Evolutionary conservation across 2,329 filamentous ascomycete species (phyloP).

Genomic region (Parastagonospora nodorum): DNA sequence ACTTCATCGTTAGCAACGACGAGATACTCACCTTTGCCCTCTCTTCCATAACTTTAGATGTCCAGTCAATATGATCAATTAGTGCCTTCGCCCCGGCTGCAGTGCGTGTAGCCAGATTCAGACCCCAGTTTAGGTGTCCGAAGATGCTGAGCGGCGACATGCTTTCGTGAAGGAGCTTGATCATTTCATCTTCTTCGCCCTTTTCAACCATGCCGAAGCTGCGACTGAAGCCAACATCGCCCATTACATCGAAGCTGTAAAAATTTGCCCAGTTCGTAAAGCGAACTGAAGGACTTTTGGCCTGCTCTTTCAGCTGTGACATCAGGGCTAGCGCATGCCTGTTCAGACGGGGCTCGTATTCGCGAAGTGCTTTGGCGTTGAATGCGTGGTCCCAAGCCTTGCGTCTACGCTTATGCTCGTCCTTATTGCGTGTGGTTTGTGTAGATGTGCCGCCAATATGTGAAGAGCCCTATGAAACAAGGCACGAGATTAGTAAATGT

Average conservation of each 20-base stretch:
- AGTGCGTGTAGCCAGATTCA: conserved; percentile 22
- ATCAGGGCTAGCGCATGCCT: conserved; percentile 34
- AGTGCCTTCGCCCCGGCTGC: conserved; percentile 24
- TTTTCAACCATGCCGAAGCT: conserved; percentile 46
- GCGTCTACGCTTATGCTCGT: conserved; percentile 35
- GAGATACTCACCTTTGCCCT: conserved; percentile 25
- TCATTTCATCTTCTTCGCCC: conserved; percentile 32
- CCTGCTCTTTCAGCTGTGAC: conserved; percentile 26
- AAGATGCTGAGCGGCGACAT: conserved; percentile 26
- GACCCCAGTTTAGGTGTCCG: conserved; percentile 27
- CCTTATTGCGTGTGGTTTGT: conserved; percentile 35
- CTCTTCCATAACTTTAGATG: conserved; percentile 28
- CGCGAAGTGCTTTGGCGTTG: conserved; percentile 39
- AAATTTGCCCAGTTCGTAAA: conserved; percentile 45
- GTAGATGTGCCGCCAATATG: conserved; percentile 28
- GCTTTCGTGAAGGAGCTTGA: conserved; percentile 32
- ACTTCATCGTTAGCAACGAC: background rate
- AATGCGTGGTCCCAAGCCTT: conserved; percentile 43
- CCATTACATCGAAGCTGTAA: conserved; percentile 57
- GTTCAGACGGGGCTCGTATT: conserved; percentile 43
- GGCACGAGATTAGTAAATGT: too few relatives aligned
- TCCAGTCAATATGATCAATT: conserved; percentile 31
- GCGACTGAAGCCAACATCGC: conserved; percentile 51
- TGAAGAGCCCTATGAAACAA: background rate
- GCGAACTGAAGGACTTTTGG: conserved; percentile 22